Evolutionary conservation across 306 rosid species (phyloP).

Genomic region (Echinosophora koreensis): DNA sequence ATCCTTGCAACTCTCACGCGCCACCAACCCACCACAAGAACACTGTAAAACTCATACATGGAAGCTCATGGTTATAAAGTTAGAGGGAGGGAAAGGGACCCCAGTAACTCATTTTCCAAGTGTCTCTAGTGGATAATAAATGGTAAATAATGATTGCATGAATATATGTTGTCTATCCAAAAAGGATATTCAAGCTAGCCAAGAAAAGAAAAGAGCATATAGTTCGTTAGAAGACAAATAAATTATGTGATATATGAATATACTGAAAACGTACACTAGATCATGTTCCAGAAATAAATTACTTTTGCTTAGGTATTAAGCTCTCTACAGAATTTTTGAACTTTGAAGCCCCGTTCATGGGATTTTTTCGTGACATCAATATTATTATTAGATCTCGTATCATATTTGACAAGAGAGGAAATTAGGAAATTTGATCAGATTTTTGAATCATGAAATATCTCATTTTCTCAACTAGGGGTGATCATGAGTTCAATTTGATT

Average conservation of each 20-base stretch:
- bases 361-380: too few species aligned
- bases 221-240: constrained; percentile 9
- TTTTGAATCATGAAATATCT: neutral
- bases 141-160: constrained; percentile 5
- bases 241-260: neutral
- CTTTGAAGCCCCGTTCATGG: neutral
- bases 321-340: neutral
- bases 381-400: too few species aligned
- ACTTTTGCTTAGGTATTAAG: constrained; percentile 35
- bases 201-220: neutral
- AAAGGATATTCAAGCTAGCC: constrained; percentile 20
- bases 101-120: constrained; percentile 34
- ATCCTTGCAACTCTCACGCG: constrained; percentile 48
- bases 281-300: constrained; percentile 6
- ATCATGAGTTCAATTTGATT: too few species aligned
- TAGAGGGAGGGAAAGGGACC: constrained; percentile 4
- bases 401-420: too few species aligned
- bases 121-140: constrained; percentile 23
- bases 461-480: neutral
- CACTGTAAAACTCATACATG: constrained; percentile 21
- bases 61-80: neutral
- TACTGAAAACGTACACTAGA: neutral
- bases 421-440: neutral
- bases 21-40: neutral
- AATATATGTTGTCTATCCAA: neutral